Conservation (phyloP, 1,139 yeast species). For the Kodamaea fungicola region DNA sequence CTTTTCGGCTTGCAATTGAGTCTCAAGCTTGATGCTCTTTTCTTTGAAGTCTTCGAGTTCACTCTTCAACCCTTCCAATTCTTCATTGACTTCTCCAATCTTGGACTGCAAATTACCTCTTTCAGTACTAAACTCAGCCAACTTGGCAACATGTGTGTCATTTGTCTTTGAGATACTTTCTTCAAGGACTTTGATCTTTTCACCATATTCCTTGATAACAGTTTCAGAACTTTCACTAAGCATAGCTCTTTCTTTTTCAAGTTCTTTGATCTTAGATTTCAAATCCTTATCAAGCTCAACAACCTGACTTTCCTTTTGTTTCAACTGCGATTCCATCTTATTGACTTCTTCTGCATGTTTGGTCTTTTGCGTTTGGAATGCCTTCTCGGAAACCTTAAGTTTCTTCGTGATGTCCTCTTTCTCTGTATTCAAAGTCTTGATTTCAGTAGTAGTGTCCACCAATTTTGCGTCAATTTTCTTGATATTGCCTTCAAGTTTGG, state of each 20-base stretch:
- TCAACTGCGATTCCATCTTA: constrained; percentile 5
- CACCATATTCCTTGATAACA: constrained; percentile 45
- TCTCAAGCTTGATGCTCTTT: constrained; percentile 1
- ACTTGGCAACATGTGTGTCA: constrained; percentile 10
- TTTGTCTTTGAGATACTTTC: constrained; percentile 12
- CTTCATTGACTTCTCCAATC: constrained; percentile 5
- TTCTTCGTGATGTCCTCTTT: constrained; percentile 5
- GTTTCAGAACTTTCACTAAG: constrained; percentile 49
- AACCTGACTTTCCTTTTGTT: constrained; percentile 11
- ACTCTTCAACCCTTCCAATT: constrained; percentile 6
- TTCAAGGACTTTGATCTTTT: constrained; percentile 35
- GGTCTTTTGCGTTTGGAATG: constrained; percentile 5
- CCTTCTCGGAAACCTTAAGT: constrained; percentile 7
- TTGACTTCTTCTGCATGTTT: constrained; percentile 8
- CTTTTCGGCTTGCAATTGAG: background rate
- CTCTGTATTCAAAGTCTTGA: background rate
- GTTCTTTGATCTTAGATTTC: constrained; percentile 34
- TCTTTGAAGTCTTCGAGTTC: constrained; percentile 7
- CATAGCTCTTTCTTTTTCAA: constrained; percentile 49
- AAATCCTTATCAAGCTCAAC: constrained; percentile 17
- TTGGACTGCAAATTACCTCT: constrained; percentile 8
- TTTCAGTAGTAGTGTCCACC: background rate
- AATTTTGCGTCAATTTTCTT: background rate
- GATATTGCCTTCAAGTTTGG: background rate
- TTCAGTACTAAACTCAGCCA: constrained; percentile 7